Base-by-base conservation (phyloP, 169 alveolate species). In the Eimeria maxima region DNA sequence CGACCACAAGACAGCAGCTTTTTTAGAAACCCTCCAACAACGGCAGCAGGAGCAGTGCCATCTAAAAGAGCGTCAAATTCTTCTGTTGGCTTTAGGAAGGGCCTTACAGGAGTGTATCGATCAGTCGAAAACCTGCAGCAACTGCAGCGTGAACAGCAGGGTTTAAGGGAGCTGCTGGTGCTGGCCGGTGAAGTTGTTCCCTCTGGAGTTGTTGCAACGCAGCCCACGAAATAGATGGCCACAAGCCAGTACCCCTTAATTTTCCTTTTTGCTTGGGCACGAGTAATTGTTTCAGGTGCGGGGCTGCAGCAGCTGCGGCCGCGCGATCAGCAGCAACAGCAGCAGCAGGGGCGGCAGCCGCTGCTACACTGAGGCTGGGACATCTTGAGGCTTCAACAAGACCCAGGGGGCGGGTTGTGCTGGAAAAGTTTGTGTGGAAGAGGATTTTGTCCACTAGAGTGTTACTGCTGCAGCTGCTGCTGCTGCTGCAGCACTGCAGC, bases 311-410 rank as follows among this genome's bases (percentile, higher is more conserved):
- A 73, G 57, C 27, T 38, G 55, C 84, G 7, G 57, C 84, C 11
- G 47, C 53, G 27, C 53, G 84, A 73, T 73, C 84, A 73, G 53
- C 84, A 20, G 74, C 74, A 44, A 55, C 84, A 33, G 84, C 84
- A 73, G 57, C 84, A 33, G 33, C 29, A 18, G 84, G 29, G 24
- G 84, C 84, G 7, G 33, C 55, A 16, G 84, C 84, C 8, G 55
- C 84, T 16, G 81, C 81, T 71, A n/a, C 84, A 5, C 14, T 3
- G 24, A 20, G 84, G 16, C 3, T 73, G 53, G n/a, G 16, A 29
- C 33, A 55, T 38, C 84, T 73, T 73, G 84, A n/a, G 11, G n/a
- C 57, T 73, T 29, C 29, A 73, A 27, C 84, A 44, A 38, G 50
- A 27, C 84, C 84, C 53, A 38, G 47, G 16, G 14, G 84, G 84